phyloP scores from a whole-genome alignment of 345 rosid genomes.

The Eutrema heterophyllum region DNA sequence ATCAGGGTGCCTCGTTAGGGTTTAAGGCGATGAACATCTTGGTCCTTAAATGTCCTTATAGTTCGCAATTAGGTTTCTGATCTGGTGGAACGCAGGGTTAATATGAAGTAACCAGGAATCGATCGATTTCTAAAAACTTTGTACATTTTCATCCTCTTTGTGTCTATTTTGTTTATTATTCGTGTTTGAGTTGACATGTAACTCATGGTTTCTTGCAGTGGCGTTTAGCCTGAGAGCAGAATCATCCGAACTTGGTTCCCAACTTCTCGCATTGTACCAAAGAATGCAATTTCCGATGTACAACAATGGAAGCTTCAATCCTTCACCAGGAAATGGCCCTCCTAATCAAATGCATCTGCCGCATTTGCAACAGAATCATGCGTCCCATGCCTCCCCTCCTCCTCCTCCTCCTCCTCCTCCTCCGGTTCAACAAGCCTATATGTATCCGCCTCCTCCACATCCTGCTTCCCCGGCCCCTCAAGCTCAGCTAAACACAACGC shows the following conservation, averaged over 20 bases:
- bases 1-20: background rate
- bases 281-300: background rate
- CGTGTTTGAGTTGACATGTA: background rate
- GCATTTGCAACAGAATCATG: constrained; percentile 25
- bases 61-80: background rate
- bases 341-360: background rate
- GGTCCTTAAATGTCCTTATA: background rate
- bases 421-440: constrained; percentile 25
- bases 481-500: constrained; percentile 27
- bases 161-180: background rate
- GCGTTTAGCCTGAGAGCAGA: background rate
- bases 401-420: constrained; percentile 20
- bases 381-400: constrained; percentile 3
- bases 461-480: constrained; percentile 30
- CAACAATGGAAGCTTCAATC: constrained; percentile 10
- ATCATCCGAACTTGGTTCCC: background rate
- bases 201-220: background rate
- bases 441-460: constrained; percentile 34
- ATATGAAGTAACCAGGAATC: no score
- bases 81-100: background rate
- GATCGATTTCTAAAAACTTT: background rate
- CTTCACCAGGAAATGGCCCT: constrained; percentile 7
- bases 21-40: background rate
- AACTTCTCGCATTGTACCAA: background rate
- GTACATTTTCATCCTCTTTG: background rate